Evolutionary conservation across 768 basidiomycete species (phyloP).

Genomic region (Guyanaporus albipodus): DNA sequence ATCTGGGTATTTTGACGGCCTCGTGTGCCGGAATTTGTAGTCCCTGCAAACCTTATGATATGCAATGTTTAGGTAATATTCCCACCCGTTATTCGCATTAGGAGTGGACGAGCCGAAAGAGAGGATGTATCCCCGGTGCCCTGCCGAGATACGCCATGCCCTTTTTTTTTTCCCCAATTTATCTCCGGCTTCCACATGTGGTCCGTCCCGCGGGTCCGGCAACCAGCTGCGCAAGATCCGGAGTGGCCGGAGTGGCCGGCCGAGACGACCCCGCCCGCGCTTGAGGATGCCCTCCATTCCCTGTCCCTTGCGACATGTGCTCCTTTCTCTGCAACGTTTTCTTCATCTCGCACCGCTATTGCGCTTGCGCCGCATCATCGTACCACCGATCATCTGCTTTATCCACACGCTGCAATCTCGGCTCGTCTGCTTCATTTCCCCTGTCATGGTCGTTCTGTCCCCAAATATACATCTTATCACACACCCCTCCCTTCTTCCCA

Average conservation of each 20-base stretch:
- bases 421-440: conserved; percentile 20
- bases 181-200: conserved; percentile 11
- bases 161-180: conserved; percentile 17
- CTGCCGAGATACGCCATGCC: conserved; percentile 15
- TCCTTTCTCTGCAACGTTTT: conserved; percentile 29
- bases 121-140: conserved; percentile 26
- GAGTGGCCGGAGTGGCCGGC: conserved; percentile 22
- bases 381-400: conserved; percentile 20
- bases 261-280: conserved; percentile 6
- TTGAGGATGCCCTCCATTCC: conserved; percentile 5
- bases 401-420: conserved; percentile 26
- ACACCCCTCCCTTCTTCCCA: conserved; percentile 4
- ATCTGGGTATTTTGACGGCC: conserved; percentile 24
- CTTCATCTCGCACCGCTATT: conserved; percentile 30
- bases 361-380: conserved; percentile 22
- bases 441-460: conserved; percentile 17
- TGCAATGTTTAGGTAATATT: conserved; percentile 29
- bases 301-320: conserved; percentile 21
- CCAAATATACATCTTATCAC: conserved; percentile 27
- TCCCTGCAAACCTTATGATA: conserved; percentile 25
- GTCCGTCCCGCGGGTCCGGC: conserved; percentile 28
- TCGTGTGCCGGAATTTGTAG: conserved; percentile 34
- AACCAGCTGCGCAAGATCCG: conserved; percentile 24
- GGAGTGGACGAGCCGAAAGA: conserved; percentile 8
- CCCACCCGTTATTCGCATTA: conserved; percentile 12